Percentiles rank a stretch among this genome's conserved stretches.
These are phyloP conservation scores for Colletotrichum kahawae DNA, from an alignment of 2,329 filamentous ascomycete genomes.

Conservation along the genomic window DNA sequence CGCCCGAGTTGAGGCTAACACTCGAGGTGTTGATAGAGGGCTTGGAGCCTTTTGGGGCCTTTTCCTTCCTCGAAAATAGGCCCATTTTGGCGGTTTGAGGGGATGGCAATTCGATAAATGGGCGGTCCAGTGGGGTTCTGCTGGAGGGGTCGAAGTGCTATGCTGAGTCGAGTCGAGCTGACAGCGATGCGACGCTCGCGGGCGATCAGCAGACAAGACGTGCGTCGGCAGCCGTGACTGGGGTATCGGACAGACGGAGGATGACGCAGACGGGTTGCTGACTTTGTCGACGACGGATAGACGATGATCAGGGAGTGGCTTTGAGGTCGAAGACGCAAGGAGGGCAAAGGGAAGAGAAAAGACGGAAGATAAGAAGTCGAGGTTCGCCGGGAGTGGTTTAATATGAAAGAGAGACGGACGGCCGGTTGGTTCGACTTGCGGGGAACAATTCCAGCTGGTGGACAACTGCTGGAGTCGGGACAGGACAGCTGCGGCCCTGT, in stretches of 20 bases:
- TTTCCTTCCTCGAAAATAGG: constrained; percentile 61
- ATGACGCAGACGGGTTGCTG: neutral
- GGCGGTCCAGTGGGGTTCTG: neutral
- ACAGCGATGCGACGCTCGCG: constrained; percentile 1
- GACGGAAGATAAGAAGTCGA: neutral
- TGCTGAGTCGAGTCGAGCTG: neutral
- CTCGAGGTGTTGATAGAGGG: constrained; percentile 48
- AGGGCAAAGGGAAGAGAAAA: neutral
- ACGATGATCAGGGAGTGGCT: neutral
- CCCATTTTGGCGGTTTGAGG: constrained; percentile 47
- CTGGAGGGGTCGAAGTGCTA: neutral
- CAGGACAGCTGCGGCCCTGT: neutral
- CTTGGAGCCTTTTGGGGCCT: constrained; percentile 45
- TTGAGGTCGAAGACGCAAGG: neutral
- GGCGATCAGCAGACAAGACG: neutral
- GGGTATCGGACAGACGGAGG: neutral
- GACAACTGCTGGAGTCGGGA: neutral
- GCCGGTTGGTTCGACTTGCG: neutral
- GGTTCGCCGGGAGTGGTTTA: neutral
- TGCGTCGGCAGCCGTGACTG: neutral
- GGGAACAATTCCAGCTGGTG: neutral
- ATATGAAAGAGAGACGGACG: neutral
- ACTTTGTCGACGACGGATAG: neutral
- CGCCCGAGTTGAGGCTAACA: constrained; percentile 56
- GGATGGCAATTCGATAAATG: neutral